Percentiles rank a stretch among this genome's conserved stretches.
Conservation (phyloP, 805 yeast species). For the Cyberlindnera samutprakarnensis region DNA sequence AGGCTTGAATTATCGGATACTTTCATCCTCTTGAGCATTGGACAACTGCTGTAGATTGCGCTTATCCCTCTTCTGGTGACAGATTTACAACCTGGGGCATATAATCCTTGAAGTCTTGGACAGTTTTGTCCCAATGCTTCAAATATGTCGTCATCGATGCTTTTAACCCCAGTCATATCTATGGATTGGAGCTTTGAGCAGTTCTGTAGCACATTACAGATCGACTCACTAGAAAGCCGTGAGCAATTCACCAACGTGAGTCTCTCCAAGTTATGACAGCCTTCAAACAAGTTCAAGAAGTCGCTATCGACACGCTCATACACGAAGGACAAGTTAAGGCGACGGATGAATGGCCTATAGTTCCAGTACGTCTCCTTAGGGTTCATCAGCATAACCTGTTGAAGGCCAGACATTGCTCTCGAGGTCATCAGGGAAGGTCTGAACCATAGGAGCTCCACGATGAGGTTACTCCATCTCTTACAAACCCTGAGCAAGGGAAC, state of each 20-base stretch:
- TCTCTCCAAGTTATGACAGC: conserved; percentile 75
- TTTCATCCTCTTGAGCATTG: conserved; percentile 73
- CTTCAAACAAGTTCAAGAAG: conserved; percentile 50
- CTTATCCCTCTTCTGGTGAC: conserved; percentile 61
- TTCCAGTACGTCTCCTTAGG: conserved; percentile 50
- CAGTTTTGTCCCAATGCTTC: conserved; percentile 62
- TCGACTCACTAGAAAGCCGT: conserved; percentile 50
- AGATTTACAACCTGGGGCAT: conserved; percentile 77
- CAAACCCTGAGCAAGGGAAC: conserved; percentile 65
- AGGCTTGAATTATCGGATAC: conserved; percentile 64
- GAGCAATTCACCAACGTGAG: conserved; percentile 79
- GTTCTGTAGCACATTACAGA: conserved; percentile 51
- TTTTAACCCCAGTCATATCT: conserved; percentile 75
- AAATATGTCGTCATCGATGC: conserved; percentile 64
- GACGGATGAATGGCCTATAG: conserved; percentile 60
- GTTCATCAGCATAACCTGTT: conserved; percentile 46
- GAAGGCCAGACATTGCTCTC: conserved; percentile 42
- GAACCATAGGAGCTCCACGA: conserved; percentile 80
- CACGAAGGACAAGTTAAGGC: conserved; percentile 74
- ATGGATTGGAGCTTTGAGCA: conserved; percentile 75
- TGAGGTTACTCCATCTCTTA: conserved; percentile 69
- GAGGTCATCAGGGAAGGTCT: conserved; percentile 65
- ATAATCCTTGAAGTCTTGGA: conserved; percentile 76
- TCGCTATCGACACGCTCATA: conserved; percentile 61
- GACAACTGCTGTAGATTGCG: conserved; percentile 53